phyloP scores from a whole-genome alignment of 140 eudicot species.

The Flaveria floridana region DNA sequence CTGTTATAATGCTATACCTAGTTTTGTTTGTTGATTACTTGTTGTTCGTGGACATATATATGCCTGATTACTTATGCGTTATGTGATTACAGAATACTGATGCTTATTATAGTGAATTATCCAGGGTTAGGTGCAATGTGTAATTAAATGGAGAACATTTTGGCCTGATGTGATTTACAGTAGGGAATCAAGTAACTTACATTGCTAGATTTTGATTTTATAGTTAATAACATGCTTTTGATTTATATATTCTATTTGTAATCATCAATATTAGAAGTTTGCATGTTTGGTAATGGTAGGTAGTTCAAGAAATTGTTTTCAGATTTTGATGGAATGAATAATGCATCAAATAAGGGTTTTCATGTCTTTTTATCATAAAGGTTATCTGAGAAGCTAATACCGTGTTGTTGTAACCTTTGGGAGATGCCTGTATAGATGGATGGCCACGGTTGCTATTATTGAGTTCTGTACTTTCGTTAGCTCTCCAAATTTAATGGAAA shows the following conservation, averaged over 20 bases:
- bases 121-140: background rate
- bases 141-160: background rate
- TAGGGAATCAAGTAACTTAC: slow-evolving; percentile 2
- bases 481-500: too few relatives aligned
- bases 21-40: background rate
- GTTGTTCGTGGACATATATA: background rate
- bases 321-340: background rate
- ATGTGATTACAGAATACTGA: background rate
- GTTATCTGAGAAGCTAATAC: slow-evolving; percentile 16
- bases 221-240: background rate
- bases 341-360: background rate
- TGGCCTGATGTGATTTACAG: background rate
- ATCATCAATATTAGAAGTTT: background rate
- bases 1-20: too few relatives aligned
- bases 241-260: background rate
- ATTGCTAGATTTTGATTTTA: background rate
- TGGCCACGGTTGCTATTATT: background rate
- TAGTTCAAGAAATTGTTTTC: slow-evolving; percentile 5
- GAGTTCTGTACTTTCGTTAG: too few relatives aligned
- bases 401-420: slow-evolving; percentile 6
- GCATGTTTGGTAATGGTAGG: background rate
- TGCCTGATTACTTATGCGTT: background rate
- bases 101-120: slow-evolving; percentile 12
- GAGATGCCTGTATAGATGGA: background rate
- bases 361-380: background rate